Percentiles rank a stretch among this genome's conserved stretches.
Conservation (phyloP, 1,139 yeast genomes). For the Geotrichum phurueaensis region DNA sequence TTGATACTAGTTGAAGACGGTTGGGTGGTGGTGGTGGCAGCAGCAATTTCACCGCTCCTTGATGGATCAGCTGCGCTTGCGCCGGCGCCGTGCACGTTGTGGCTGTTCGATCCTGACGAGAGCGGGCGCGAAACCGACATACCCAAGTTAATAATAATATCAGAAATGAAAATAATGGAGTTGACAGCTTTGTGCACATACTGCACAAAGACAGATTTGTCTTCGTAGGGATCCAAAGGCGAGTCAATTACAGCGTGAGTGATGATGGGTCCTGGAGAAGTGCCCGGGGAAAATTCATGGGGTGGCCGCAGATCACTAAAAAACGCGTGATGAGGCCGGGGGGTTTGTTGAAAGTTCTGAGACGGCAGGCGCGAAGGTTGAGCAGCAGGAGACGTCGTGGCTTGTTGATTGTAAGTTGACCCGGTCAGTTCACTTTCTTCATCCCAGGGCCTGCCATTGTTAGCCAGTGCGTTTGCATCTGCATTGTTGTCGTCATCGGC, state of each 20-base stretch:
- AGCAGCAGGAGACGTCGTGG: neutral
- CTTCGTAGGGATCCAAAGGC: constrained; percentile 6
- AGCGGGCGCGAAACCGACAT: constrained; percentile 13
- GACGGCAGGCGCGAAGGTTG: neutral
- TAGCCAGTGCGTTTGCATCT: neutral
- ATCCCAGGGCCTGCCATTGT: neutral
- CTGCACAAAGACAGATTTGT: neutral
- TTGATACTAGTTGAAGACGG: neutral
- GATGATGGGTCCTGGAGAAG: neutral
- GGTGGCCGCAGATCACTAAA: neutral
- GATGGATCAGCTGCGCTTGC: neutral
- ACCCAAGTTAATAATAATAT: constrained; percentile 12
- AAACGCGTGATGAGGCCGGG: too few relatives aligned
- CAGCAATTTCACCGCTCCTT: neutral
- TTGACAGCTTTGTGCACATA: constrained; percentile 5
- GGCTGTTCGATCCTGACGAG: neutral
- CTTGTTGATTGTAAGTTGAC: neutral
- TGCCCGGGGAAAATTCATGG: neutral
- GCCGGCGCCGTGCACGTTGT: neutral
- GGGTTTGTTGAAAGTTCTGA: too few relatives aligned
- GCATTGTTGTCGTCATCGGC: neutral
- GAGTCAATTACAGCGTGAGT: constrained; percentile 9
- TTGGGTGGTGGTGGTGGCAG: neutral
- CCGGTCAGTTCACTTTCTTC: neutral
- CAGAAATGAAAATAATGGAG: constrained; percentile 10